Evolutionary conservation across 1,284 basidiomycete genomes (phyloP), one percentile per base, ranked within the genome.

Genomic region (Ustilago crameri): DNA sequence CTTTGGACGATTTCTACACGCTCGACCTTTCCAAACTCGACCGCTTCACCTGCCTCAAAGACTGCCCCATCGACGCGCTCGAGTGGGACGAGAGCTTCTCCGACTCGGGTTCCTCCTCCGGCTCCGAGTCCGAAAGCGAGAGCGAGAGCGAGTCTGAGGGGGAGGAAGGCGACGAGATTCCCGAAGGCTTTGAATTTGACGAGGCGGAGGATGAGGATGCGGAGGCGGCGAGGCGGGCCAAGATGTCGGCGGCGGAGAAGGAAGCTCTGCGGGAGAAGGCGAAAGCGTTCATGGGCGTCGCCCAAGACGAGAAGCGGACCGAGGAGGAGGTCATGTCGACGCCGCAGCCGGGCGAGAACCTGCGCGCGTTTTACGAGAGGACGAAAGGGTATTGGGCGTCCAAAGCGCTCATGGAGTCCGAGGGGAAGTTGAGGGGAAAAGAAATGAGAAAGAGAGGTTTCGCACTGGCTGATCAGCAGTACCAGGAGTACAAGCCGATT

Each of bases 321-420:
- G 85, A 87, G 0, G 91, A 93, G 75, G 93, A 94, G 68, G 84
- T 88, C 0, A 81, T 93, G 42, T 91, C 90, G 61, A 95, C 93
- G 0, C 94, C 94, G 0, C 86, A 91, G 7, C 92, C 93, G 0
- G 92, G 93, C n/a, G 94, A 96, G 82, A 92, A 90, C 0, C 84
- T 95, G 8, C 90, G 91, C 0, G 86, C 88, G 82, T 95, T 95
- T 84, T 96, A 94, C 79, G 89, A 90, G 12, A 88, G 93, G 7
- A 90, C 75, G 4, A 80, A 79, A 26, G 60, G 47, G 49, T 90
- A 91, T 80, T 96, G 93, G 93, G 87, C 91, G 0, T 88, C 89
- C 53, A 90, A 89, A 63, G 93, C 91, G 3, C 87, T 88, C 54
- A 84, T 84, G 15, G 64, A 76, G 24, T 66, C 59, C 24, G 85